Base-by-base conservation (phyloP, 805 yeast genomes). In the Suhomyces prunicola region DNA sequence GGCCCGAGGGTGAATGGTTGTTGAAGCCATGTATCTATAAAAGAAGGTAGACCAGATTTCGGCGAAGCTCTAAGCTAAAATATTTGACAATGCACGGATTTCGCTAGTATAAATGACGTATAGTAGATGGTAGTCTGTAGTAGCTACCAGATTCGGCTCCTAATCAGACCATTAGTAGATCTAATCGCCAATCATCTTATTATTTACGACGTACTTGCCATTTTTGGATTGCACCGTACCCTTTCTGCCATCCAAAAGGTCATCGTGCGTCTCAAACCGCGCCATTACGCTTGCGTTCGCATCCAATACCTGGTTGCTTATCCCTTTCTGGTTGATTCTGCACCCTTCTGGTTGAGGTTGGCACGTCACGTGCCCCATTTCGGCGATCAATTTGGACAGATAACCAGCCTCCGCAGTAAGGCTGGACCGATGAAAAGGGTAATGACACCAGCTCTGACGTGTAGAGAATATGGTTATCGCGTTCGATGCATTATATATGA, bases 21-120 rank as follows among this genome's bases (percentile, higher is more conserved):
- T 77, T 94, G 59, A 94, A 93, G 68, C 99, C 99, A 2, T 94
- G 99, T 73, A 89, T 94, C 55, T 94, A 94, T 71, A 94, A 94
- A 68, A 82, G 96, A 72, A 81, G 97, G 60, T 89, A 66, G 24
- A 8, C 42, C 3, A 39, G 42, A 15, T 7, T 39, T 19, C 13
- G n/a, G 42, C 42, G n/a, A 39, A 39, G 3, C n/a, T 39, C 17
- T 33, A 33, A 33, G 36, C 36, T 17, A n/a, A n/a, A 4, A 33
- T 33, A 17, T 33, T 33, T 33, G 8, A 33, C 36, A 33, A 33
- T 33, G 36, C 15, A 33, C 36, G 36, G 8, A 33, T 33, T 12
- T 33, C 36, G 36, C 17, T 33, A 33, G 17, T n/a, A n/a, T n/a
- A n/a, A n/a, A 29, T 29, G n/a, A 29, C 33, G 33, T 29, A 29